Percentiles rank a stretch among this genome's conserved stretches.
phyloP scores from a whole-genome alignment of 805 yeast genomes.

The Barnettozyma sp. region DNA sequence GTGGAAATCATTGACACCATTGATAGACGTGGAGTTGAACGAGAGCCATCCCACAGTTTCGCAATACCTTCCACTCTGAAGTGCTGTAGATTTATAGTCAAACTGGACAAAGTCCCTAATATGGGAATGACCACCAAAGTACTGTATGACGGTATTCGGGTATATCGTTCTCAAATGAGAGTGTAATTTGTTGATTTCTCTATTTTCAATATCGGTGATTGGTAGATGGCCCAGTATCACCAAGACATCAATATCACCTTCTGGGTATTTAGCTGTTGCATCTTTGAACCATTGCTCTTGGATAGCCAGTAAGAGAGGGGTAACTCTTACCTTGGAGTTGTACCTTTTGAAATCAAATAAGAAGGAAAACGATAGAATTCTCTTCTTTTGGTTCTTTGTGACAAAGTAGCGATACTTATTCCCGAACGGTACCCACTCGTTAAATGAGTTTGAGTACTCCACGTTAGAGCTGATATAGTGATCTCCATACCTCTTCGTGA shows the following conservation, averaged over 20 bases:
- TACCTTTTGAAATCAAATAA: conserved; percentile 65
- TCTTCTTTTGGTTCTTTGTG: conserved; percentile 45
- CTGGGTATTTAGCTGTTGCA: conserved; percentile 28
- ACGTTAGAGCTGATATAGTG: conserved; percentile 70
- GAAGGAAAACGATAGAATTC: conserved; percentile 68
- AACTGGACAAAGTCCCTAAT: conserved; percentile 72
- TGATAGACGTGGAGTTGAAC: conserved; percentile 35
- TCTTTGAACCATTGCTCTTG: conserved; percentile 60
- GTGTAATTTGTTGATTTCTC: conserved; percentile 31
- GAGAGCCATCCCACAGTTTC: conserved; percentile 92
- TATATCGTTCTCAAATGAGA: conserved; percentile 44
- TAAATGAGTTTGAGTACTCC: conserved; percentile 40
- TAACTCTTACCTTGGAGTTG: conserved; percentile 57
- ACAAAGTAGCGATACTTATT: conserved; percentile 54
- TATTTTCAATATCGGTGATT: conserved; percentile 33
- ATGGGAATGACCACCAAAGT: conserved; percentile 93
- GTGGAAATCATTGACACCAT: conserved; percentile 25
- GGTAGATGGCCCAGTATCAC: conserved; percentile 81
- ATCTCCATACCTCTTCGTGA: conserved; percentile 54
- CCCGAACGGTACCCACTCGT: conserved; percentile 60
- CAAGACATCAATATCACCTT: conserved; percentile 50
- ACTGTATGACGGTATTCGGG: conserved; percentile 65
- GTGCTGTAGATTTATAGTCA: conserved; percentile 61
- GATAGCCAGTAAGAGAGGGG: conserved; percentile 48
- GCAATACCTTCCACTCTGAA: conserved; percentile 91